A percentile compares a stretch with the other conserved stretches of the same genome.
These are phyloP conservation scores for Reticulascus tulasneorum DNA, from an alignment of 2,329 filamentous ascomycete species.

Conservation along the genomic window DNA sequence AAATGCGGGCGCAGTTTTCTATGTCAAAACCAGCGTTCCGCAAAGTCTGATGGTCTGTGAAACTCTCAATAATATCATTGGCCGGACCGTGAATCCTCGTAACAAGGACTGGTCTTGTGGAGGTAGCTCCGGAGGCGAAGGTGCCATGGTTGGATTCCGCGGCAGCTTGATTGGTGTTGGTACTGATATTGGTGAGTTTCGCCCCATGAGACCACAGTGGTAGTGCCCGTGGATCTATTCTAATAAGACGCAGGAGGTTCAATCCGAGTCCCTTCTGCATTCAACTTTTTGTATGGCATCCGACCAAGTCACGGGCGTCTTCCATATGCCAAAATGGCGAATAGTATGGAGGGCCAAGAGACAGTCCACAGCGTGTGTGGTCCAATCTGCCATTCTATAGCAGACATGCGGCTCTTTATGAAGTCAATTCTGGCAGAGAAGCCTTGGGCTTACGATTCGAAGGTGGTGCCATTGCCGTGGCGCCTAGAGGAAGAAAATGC, in stretches of 20 bases:
- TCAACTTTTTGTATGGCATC: slow-evolving; percentile 25
- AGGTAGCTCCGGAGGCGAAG: slow-evolving; percentile 34
- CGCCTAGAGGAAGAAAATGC: slow-evolving; percentile 22
- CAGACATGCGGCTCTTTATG: slow-evolving; percentile 17
- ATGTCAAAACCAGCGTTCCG: slow-evolving; percentile 15
- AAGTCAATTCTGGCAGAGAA: slow-evolving; percentile 24
- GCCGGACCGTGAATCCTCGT: slow-evolving; percentile 28
- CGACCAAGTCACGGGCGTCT: slow-evolving; percentile 17
- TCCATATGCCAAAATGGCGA: slow-evolving; percentile 27
- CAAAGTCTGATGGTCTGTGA: slow-evolving; percentile 22
- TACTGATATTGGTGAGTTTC: slow-evolving; percentile 26
- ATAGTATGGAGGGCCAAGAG: slow-evolving; percentile 29
- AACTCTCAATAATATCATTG: slow-evolving; percentile 29
- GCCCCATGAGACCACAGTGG: not conserved
- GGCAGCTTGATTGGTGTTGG: slow-evolving; percentile 29
- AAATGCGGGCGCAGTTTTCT: slow-evolving; percentile 21
- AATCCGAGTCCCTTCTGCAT: slow-evolving; percentile 26
- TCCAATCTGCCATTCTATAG: slow-evolving; percentile 24
- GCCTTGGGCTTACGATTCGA: slow-evolving; percentile 32
- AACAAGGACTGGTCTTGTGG: slow-evolving; percentile 28
- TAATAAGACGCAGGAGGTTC: slow-evolving; percentile 19
- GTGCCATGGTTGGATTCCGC: slow-evolving; percentile 27
- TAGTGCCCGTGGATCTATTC: slow-evolving; percentile 9
- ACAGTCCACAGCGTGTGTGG: slow-evolving; percentile 28
- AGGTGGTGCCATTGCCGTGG: slow-evolving; percentile 32